Conservation (phyloP, 2,329 filamentous ascomycete species). For the Didymosphaeria variabile region DNA sequence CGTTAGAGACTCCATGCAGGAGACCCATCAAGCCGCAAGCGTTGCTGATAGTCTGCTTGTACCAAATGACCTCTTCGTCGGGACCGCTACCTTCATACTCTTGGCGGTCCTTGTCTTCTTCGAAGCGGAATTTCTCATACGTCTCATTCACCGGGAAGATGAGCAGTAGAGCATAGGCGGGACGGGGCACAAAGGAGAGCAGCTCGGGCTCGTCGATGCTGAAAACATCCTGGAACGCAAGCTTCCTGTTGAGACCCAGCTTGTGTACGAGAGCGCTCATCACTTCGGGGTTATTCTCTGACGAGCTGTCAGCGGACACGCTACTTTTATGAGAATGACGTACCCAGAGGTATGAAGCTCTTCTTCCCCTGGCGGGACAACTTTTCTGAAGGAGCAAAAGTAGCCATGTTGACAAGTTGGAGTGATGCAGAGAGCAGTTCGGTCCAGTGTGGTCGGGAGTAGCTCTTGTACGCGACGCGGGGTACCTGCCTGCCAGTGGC, state of each 20-base stretch:
- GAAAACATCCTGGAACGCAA: slow-evolving; percentile 90
- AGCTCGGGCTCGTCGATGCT: slow-evolving; percentile 86
- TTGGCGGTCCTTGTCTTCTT: slow-evolving; percentile 72
- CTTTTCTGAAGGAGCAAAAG: too few species aligned
- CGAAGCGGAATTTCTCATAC: slow-evolving; percentile 79
- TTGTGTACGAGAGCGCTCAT: slow-evolving; percentile 86
- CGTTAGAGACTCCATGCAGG: slow-evolving; percentile 85
- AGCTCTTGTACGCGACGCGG: background rate
- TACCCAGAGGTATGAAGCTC: slow-evolving; percentile 51
- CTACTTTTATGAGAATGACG: too few species aligned
- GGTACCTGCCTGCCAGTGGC: slow-evolving; percentile 3
- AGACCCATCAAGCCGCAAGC: slow-evolving; percentile 93
- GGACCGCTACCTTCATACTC: slow-evolving; percentile 75
- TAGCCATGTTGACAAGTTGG: slow-evolving; percentile 32
- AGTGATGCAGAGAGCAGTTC: background rate
- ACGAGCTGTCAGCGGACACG: slow-evolving; percentile 26
- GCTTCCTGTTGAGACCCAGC: slow-evolving; percentile 80
- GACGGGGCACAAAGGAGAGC: slow-evolving; percentile 86
- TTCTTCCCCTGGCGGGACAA: slow-evolving; percentile 40
- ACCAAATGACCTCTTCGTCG: slow-evolving; percentile 86
- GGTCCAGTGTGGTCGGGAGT: slow-evolving; percentile 7
- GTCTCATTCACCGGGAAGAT: slow-evolving; percentile 85
- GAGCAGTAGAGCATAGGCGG: slow-evolving; percentile 86
- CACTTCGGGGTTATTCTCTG: slow-evolving; percentile 84
- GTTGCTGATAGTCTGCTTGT: slow-evolving; percentile 93